Percentiles rank a stretch among this genome's conserved stretches.
phyloP scores from a whole-genome alignment of 2,329 filamentous ascomycete genomes.

The Penicillium sp. region DNA sequence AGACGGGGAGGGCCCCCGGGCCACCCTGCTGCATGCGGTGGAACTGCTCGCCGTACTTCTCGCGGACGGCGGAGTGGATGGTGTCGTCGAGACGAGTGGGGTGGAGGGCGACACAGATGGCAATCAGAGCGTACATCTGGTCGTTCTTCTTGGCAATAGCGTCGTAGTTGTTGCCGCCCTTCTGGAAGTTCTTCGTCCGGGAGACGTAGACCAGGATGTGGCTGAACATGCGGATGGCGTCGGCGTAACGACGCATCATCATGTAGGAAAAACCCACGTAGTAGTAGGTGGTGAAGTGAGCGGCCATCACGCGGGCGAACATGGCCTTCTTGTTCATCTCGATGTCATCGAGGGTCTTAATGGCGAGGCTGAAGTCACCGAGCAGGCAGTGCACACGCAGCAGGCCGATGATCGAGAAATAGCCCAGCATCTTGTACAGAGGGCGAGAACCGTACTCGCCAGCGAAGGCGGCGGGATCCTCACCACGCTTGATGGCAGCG shows the following conservation, averaged over 20 bases:
- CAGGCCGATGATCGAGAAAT: slow-evolving; percentile 98
- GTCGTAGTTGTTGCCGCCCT: slow-evolving; percentile 86
- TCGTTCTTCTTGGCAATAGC: slow-evolving; percentile 99
- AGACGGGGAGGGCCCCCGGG: slow-evolving; percentile 91
- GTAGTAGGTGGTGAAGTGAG: slow-evolving; percentile 99
- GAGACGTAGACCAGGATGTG: slow-evolving; percentile 99
- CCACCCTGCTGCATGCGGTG: slow-evolving; percentile 94
- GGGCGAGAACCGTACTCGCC: slow-evolving; percentile 94
- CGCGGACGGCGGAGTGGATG: slow-evolving; percentile 94
- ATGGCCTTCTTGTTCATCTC: slow-evolving; percentile 99
- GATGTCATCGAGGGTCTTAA: slow-evolving; percentile 99
- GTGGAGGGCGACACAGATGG: slow-evolving; percentile 98
- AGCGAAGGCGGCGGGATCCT: slow-evolving; percentile 83
- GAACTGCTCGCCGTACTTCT: slow-evolving; percentile 99
- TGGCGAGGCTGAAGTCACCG: slow-evolving; percentile 94
- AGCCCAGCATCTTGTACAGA: slow-evolving; percentile 96
- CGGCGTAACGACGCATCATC: slow-evolving; percentile 99
- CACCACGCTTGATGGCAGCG: slow-evolving; percentile 88
- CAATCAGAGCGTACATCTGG: slow-evolving; percentile 98
- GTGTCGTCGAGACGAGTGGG: slow-evolving; percentile 97
- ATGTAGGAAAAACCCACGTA: slow-evolving; percentile 99
- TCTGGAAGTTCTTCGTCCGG: slow-evolving; percentile 99
- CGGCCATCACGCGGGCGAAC: slow-evolving; percentile 99
- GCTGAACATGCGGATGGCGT: slow-evolving; percentile 99
- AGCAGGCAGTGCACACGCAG: slow-evolving; percentile 94